These are phyloP conservation scores for Suillus fuscotomentosus DNA, from an alignment of 768 basidiomycete species.

Conservation along the genomic window DNA sequence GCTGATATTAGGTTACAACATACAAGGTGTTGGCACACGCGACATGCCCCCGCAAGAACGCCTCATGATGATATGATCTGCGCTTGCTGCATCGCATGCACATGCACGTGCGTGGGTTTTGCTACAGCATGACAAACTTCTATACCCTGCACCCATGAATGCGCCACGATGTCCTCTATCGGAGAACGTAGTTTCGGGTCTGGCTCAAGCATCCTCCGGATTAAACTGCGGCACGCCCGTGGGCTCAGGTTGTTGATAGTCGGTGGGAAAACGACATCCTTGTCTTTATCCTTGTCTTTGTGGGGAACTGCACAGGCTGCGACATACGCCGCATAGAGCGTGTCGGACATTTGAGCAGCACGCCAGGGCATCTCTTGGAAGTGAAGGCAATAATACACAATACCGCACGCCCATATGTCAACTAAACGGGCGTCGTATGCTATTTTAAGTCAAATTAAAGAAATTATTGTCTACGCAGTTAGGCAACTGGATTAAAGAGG, in stretches of 20 bases:
- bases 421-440: constrained; percentile 97
- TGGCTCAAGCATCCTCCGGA: constrained; percentile 95
- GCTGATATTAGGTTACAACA: constrained; percentile 3
- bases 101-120: constrained; percentile 71
- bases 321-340: constrained; percentile 77
- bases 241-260: constrained; percentile 91
- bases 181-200: constrained; percentile 73
- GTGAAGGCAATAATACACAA: constrained; percentile 98
- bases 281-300: constrained; percentile 24
- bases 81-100: constrained; percentile 59
- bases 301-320: constrained; percentile 30
- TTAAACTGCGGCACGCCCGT: constrained; percentile 74
- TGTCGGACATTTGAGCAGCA: constrained; percentile 81
- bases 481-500: constrained; percentile 37
- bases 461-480: constrained; percentile 28
- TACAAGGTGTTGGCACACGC: constrained; percentile 7
- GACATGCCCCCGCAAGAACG: background rate
- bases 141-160: constrained; percentile 78
- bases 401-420: constrained; percentile 95
- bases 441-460: constrained; percentile 31
- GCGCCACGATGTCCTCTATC: constrained; percentile 79
- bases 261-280: constrained; percentile 38
- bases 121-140: constrained; percentile 75
- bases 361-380: constrained; percentile 99
- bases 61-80: constrained; percentile 28